Base-by-base conservation (phyloP, 2,329 filamentous ascomycete genomes). In the Aureobasidium sp. region DNA sequence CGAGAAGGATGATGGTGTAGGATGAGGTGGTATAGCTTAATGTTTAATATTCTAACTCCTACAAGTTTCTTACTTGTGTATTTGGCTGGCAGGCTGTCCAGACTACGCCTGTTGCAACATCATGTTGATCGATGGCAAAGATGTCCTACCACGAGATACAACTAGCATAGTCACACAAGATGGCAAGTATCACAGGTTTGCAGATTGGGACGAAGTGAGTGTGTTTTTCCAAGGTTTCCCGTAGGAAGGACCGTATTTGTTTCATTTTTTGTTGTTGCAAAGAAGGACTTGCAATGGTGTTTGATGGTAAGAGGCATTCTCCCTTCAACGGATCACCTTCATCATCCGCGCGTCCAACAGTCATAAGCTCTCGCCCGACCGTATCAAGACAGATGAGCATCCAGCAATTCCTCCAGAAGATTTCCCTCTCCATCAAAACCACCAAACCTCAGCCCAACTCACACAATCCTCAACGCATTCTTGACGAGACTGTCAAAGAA, bases 201-300 rank as follows among this genome's bases (percentile, higher is more conserved):
- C 21, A 21, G 13, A 25, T 13, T 9, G 25, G 6, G 25, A n/a
- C 9, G 7, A 27, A 16, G 6, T 44, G 9, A 21, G 29, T 27
- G 21, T 21, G 21, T 48, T 37, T 44, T 45, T 57, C 50, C 50
- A 54, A 54, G 50, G 53, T 45, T 45, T 57, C 53, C 41, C 41
- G 37, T 30, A 54, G 50, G 50, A 54, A 54, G 7, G 50, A 54
- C 50, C 53, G 53, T 59, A 48, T 29, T 58, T 39, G 15, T 25
- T 48, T 47, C 44, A 44, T 59, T 48, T 59, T 59, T 58, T 41
- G 37, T 59, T 37, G 39, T 37, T 48, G 44, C 42, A 59, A 50
- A 41, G 41, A 58, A 58, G 42, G 42, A 48, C 44, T 59, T 48
- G 27, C 25, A 41, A 36, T 41, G 25, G 27, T 36, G 30, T 39